Percentiles rank a stretch among this genome's conserved stretches.
Conservation (phyloP, 2,329 filamentous ascomycete species). For the Triangularia verruculosa region DNA sequence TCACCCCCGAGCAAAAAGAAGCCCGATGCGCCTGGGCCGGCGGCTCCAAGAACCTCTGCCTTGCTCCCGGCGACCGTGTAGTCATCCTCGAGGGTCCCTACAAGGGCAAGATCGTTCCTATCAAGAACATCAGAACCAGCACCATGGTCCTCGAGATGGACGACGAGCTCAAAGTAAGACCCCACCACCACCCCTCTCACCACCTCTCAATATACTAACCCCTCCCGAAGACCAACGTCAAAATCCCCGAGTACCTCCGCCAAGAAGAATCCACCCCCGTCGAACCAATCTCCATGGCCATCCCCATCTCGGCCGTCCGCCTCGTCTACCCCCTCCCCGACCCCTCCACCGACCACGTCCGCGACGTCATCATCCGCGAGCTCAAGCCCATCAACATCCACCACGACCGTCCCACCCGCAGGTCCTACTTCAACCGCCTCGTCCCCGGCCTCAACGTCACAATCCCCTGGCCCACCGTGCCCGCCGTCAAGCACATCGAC, state of each 20-base stretch:
- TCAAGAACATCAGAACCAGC: conserved; percentile 54
- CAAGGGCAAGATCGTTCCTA: conserved; percentile 78
- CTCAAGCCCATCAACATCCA: conserved; percentile 54
- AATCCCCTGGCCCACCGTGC: conserved; percentile 71
- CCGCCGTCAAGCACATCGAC: conserved; percentile 50
- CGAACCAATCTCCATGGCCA: conserved; percentile 49
- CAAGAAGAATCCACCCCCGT: conserved; percentile 36
- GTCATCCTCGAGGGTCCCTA: conserved; percentile 75
- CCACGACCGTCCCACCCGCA: conserved; percentile 48
- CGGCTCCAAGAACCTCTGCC: conserved; percentile 54
- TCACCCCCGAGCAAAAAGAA: conserved; percentile 38
- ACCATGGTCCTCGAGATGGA: conserved; percentile 60
- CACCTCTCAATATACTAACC: conserved; percentile 1
- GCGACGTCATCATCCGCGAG: conserved; percentile 76
- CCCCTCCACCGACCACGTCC: conserved; percentile 58
- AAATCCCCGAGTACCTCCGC: conserved; percentile 41
- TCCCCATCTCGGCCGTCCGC: conserved; percentile 71
- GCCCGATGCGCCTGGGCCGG: conserved; percentile 55
- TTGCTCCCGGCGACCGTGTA: conserved; percentile 72
- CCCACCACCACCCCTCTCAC: neutral
- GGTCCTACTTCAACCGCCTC: conserved; percentile 52
- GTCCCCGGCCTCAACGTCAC: conserved; percentile 69
- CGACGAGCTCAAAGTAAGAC: conserved; percentile 61
- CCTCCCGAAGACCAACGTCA: conserved; percentile 37
- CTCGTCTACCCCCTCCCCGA: conserved; percentile 76